A percentile compares a stretch with the other conserved stretches of the same genome.
Evolutionary conservation across 2,329 filamentous ascomycete genomes (phyloP).

Genomic region (Cryphonectria nitschkei): DNA sequence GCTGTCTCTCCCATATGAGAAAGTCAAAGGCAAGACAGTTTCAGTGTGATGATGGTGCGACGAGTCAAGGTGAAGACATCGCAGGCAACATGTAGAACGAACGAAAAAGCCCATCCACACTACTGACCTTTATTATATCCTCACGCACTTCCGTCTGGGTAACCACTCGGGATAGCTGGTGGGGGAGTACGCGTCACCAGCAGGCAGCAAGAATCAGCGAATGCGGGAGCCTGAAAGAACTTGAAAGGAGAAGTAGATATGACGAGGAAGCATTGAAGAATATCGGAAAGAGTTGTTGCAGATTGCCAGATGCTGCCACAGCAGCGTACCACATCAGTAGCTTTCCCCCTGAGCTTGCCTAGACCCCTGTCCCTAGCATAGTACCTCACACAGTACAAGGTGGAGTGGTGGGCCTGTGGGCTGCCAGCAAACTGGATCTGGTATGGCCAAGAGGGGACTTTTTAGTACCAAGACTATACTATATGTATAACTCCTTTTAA

Average conservation of each 20-base stretch:
- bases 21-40: background rate
- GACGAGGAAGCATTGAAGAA: background rate
- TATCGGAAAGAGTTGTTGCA: slow-evolving; percentile 8
- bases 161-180: background rate
- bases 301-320: slow-evolving; percentile 4
- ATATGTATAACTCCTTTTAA: background rate
- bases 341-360: slow-evolving; percentile 12
- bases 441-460: too few relatives aligned
- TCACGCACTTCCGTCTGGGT: background rate
- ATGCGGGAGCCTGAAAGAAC: background rate
- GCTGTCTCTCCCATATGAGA: background rate
- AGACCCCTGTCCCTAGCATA: slow-evolving; percentile 5
- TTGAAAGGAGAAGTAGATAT: background rate
- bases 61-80: background rate
- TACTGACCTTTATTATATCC: background rate
- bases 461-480: background rate
- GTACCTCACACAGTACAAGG: background rate
- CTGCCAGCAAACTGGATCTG: background rate
- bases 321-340: background rate
- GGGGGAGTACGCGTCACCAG: background rate
- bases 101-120: too few relatives aligned
- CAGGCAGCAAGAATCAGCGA: slow-evolving; percentile 7
- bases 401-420: background rate
- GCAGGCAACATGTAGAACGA: too few relatives aligned
- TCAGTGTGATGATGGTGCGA: background rate